phyloP scores from a whole-genome alignment of 2,329 filamentous ascomycete species.

The Verticillium nonalfalfae region DNA sequence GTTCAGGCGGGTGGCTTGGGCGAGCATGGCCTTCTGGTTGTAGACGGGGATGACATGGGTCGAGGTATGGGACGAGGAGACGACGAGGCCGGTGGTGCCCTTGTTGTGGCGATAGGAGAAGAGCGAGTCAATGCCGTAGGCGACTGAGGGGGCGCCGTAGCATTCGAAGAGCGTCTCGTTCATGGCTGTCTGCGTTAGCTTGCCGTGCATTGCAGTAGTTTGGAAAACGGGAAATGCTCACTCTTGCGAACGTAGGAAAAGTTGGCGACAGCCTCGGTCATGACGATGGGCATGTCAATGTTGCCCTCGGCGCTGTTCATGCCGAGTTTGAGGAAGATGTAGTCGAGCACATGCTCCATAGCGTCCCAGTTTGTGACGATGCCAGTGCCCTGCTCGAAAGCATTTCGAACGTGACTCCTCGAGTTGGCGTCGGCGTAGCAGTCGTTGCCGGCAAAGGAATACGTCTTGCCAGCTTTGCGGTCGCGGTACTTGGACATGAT shows the following conservation, averaged over 20 bases:
- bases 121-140: conserved; percentile 92
- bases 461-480: conserved; percentile 85
- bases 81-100: conserved; percentile 78
- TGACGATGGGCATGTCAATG: conserved; percentile 81
- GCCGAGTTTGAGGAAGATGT: conserved; percentile 89
- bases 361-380: conserved; percentile 97
- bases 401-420: conserved; percentile 79
- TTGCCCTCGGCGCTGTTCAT: conserved; percentile 68
- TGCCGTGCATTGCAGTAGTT: not conserved
- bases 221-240: conserved; percentile 25
- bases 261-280: conserved; percentile 95
- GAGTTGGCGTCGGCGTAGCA: conserved; percentile 94
- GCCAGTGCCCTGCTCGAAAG: conserved; percentile 85
- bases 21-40: conserved; percentile 75
- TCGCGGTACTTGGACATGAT: conserved; percentile 95
- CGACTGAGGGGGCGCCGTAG: conserved; percentile 82
- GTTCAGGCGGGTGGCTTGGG: conserved; percentile 82
- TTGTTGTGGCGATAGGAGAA: conserved; percentile 94
- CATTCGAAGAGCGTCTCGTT: conserved; percentile 96
- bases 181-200: conserved; percentile 60
- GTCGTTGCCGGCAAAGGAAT: conserved; percentile 87
- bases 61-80: conserved; percentile 88
- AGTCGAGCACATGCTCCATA: conserved; percentile 91
- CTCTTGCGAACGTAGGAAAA: conserved; percentile 82
- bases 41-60: conserved; percentile 94